Evolutionary conservation across 805 yeast species (phyloP), one percentile per base, ranked within the genome.

Genomic region (Yamadazyma kitorensis): DNA sequence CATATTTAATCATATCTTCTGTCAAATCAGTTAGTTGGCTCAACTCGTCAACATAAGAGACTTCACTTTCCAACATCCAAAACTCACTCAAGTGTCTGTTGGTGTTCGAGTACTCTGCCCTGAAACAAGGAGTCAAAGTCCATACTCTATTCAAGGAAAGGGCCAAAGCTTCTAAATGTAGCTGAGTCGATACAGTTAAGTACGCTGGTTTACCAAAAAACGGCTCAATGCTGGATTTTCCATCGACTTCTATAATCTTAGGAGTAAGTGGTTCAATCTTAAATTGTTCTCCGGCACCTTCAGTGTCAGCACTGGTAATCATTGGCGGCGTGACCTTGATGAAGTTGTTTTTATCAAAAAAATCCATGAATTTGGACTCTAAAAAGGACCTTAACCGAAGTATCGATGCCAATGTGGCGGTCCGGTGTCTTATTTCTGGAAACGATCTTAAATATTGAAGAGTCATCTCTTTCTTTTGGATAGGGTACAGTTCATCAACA

Each of bases 41-140:
- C 5, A 89, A 72, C 10, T 66, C 57, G 4, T 69, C 67, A 2
- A 83, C 59, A 55, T 84, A 85, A 6, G 86, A 79, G 14, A 87
- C 58, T 54, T 93, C 99, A 0, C 88, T 94, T 57, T 93, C 99
- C 2, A 93, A 60, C 97, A 93, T 89, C 97, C 97, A 93, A 57
- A 93, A 93, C 57, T 93, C 99, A 39, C 91, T 76, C 39, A 93
- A 60, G 56, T 93, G 99, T 33, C 98, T 71, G 49, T 80, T 85
- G 0, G 99, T 93, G 52, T 87, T 89, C 37, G 95, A 83, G 32
- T 74, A 74, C 52, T 93, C 99, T 0, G 98, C 98, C 43, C 99
- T 69, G 55, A 93, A 93, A 38, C 96, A 86, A 2, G 98, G 98
- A 0, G 88, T 70, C 16, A 91, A 52, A 0, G 95, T 79, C 93